phyloP scores from a whole-genome alignment of 129 eudicot genomes.

The Sambucus nigra region DNA sequence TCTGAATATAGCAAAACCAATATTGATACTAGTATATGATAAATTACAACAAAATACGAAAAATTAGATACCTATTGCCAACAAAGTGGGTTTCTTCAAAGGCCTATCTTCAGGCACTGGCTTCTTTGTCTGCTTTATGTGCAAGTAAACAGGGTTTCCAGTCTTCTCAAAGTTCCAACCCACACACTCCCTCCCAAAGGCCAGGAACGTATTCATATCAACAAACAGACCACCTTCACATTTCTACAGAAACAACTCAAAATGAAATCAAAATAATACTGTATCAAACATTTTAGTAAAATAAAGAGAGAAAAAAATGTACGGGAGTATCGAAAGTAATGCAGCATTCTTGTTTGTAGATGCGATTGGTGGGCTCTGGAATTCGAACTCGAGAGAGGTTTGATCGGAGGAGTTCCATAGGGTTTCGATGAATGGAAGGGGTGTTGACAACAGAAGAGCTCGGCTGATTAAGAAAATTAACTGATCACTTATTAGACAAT shows the following conservation, averaged over 20 bases:
- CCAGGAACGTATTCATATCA: conserved; percentile 88
- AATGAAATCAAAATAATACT: background rate
- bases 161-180: conserved; percentile 85
- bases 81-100: conserved; percentile 78
- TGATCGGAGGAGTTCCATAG: conserved; percentile 78
- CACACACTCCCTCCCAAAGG: conserved; percentile 82
- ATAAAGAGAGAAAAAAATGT: background rate
- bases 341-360: conserved; percentile 93
- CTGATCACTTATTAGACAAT: too few species aligned
- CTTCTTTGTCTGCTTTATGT: conserved; percentile 75
- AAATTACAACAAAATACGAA: background rate
- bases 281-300: background rate
- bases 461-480: background rate
- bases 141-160: conserved; percentile 79
- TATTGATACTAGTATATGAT: background rate
- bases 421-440: background rate
- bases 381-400: conserved; percentile 70
- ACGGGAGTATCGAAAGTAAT: conserved; percentile 95
- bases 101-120: conserved; percentile 83
- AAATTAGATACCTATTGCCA: conserved; percentile 68
- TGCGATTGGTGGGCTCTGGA: conserved; percentile 90
- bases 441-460: background rate
- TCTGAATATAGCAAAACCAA: background rate
- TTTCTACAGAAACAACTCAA: conserved; percentile 38
- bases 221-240: conserved; percentile 90